Evolutionary conservation across 2,329 filamentous ascomycete genomes (phyloP), one percentile per base, ranked within the genome.

Genomic region (Botrytis cinerea): DNA sequence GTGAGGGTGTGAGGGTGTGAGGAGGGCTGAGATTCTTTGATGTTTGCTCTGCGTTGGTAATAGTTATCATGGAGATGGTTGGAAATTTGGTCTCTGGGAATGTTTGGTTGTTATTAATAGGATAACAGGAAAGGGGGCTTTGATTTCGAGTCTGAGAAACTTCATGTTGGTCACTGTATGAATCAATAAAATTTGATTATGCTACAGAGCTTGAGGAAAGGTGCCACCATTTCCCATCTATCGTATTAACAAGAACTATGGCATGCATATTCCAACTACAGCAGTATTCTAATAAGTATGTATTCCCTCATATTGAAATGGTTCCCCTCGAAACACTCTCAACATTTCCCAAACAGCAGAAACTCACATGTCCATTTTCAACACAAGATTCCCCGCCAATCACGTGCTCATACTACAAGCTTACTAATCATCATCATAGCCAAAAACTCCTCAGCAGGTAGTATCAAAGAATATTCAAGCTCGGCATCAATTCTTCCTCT

Each of bases 361-460:
- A 16, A 8, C 38, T 40, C 32, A 25, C 32, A 25, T 18, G 35
- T 3, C n/a, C 25, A 12, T 43, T 18, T 22, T 68, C 38, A 20
- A 20, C 6, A 4, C 20, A 1, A n/a, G n/a, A 28, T 54, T 16
- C 66, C 35, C 51, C 48, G 9, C 66, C n/a, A 69, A 69, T 69
- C 66, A 69, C 66, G 66, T 69, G 48, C 0, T 6, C 28, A 3
- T 32, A 0, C 18, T 14, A 0, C 1, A 2, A 10, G 48, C 48
- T 69, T 43, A 69, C 66, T 69, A 69, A 69, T 57, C 48, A 18
- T 16, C 66, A 69, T 69, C 66, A 69, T 69, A n/a, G 4, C 66
- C 66, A 69, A 69, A 69, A 69, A 69, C 66, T 69, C 66, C n/a
- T 68, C 66, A 16, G 57, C 4, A 43, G 40, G 12, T 16, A 25